These are phyloP conservation scores for Pseudocercospora macadamiae DNA, from an alignment of 2,329 filamentous ascomycete species.

Conservation along the genomic window DNA sequence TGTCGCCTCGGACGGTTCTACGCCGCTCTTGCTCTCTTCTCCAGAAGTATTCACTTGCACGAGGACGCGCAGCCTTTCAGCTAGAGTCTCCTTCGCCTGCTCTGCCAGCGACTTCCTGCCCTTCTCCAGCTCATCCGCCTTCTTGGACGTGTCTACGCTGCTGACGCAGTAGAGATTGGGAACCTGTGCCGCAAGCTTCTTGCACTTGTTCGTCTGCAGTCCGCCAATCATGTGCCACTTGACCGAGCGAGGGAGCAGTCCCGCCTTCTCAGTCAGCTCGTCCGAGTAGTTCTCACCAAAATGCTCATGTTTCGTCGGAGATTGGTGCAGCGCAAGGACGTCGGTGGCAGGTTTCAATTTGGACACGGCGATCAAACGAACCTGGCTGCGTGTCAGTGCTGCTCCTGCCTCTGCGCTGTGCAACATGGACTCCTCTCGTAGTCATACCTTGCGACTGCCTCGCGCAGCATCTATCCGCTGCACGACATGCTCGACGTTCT, in stretches of 20 bases:
- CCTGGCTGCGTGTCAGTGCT: constrained; percentile 48
- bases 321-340: constrained; percentile 78
- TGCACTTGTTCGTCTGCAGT: constrained; percentile 92
- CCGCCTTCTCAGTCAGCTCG: constrained; percentile 84
- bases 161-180: constrained; percentile 90
- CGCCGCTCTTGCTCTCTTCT: constrained; percentile 82
- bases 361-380: constrained; percentile 90
- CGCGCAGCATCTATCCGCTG: constrained; percentile 44
- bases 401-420: constrained; percentile 11
- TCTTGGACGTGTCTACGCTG: constrained; percentile 85
- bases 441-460: constrained; percentile 27
- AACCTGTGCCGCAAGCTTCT: constrained; percentile 76
- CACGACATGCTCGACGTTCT: constrained; percentile 48
- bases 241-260: constrained; percentile 73
- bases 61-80: constrained; percentile 66
- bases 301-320: constrained; percentile 56
- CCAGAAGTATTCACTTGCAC: constrained; percentile 96
- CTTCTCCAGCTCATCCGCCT: constrained; percentile 79
- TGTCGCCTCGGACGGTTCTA: constrained; percentile 65
- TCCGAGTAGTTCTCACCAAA: constrained; percentile 93
- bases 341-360: constrained; percentile 95
- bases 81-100: constrained; percentile 36
- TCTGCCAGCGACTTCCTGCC: constrained; percentile 65
- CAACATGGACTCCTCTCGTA: too few relatives aligned
- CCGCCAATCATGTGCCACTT: constrained; percentile 97